phyloP scores from a whole-genome alignment of 306 rosid species.

The Citrullus colocynthis region DNA sequence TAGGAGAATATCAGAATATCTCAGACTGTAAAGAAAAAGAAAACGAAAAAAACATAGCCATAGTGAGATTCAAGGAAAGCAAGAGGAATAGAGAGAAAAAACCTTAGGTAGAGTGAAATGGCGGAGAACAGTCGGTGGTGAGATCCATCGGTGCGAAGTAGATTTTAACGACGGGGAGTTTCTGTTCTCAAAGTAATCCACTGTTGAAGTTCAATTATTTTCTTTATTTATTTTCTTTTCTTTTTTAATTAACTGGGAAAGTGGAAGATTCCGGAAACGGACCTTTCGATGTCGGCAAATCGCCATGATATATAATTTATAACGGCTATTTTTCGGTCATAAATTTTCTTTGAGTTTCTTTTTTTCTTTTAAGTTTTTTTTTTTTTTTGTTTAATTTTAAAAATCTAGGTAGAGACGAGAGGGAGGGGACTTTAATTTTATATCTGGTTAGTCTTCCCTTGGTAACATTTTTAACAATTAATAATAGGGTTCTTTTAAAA shows the following conservation, averaged over 20 bases:
- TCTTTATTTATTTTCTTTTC: neutral
- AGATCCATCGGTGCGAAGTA: neutral
- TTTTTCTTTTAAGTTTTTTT: neutral
- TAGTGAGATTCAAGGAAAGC: neutral
- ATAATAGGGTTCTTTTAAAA: too few relatives aligned
- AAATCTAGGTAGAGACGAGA: too few relatives aligned
- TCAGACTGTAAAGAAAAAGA: neutral
- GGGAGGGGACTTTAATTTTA: too few relatives aligned
- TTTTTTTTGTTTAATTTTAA: too few relatives aligned
- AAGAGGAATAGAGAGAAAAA: neutral
- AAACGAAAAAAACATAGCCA: neutral
- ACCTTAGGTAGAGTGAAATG: neutral
- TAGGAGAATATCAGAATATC: neutral
- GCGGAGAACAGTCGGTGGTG: neutral
- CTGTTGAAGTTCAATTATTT: neutral
- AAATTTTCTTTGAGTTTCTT: neutral
- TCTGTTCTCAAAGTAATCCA: neutral
- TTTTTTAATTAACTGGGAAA: neutral
- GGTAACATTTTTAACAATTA: too few relatives aligned
- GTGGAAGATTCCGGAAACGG: neutral
- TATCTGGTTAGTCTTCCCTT: neutral
- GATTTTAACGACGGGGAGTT: neutral
- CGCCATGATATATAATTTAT: neutral
- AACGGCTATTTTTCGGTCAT: conserved; percentile 39
- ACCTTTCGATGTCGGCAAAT: conserved; percentile 26